These are phyloP conservation scores for Colletotrichum ledebouriae DNA, from an alignment of 2,329 filamentous ascomycete genomes.

Conservation along the genomic window DNA sequence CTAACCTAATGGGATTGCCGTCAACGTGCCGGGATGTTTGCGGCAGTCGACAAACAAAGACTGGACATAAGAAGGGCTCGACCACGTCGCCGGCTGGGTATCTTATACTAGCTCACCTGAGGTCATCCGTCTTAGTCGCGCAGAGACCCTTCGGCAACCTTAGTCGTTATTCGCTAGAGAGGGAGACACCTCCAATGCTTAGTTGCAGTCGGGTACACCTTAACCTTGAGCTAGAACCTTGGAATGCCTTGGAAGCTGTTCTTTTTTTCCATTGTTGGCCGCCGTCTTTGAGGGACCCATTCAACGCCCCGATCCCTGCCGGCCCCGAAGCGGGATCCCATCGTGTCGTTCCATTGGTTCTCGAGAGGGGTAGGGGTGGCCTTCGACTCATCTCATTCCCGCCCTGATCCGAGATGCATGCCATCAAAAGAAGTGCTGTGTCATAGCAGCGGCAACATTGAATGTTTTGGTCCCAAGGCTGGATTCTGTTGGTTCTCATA, in stretches of 20 bases:
- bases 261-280: neutral
- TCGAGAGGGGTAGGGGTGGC: too few relatives aligned
- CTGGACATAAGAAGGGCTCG: slow-evolving; percentile 3
- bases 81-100: neutral
- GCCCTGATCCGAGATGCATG: too few relatives aligned
- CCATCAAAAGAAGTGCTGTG: too few relatives aligned
- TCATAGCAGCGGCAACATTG: too few relatives aligned
- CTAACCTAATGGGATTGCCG: slow-evolving; percentile 26
- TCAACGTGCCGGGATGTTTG: slow-evolving; percentile 9
- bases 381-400: too few relatives aligned
- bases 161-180: too few relatives aligned
- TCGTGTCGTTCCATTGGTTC: too few relatives aligned
- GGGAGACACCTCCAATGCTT: neutral
- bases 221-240: slow-evolving; percentile 23
- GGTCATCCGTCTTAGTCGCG: neutral
- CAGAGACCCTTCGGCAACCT: slow-evolving; percentile 4
- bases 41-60: slow-evolving; percentile 17
- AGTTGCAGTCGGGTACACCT: neutral
- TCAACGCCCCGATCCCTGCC: slow-evolving; percentile 4
- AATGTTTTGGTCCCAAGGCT: too few relatives aligned
- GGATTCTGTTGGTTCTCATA: too few relatives aligned
- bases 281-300: neutral
- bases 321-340: neutral
- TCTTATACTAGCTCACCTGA: neutral
- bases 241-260: slow-evolving; percentile 8